Conservation (phyloP, 2,329 filamentous ascomycete species). For the Ceratocystis lukuohia region DNA sequence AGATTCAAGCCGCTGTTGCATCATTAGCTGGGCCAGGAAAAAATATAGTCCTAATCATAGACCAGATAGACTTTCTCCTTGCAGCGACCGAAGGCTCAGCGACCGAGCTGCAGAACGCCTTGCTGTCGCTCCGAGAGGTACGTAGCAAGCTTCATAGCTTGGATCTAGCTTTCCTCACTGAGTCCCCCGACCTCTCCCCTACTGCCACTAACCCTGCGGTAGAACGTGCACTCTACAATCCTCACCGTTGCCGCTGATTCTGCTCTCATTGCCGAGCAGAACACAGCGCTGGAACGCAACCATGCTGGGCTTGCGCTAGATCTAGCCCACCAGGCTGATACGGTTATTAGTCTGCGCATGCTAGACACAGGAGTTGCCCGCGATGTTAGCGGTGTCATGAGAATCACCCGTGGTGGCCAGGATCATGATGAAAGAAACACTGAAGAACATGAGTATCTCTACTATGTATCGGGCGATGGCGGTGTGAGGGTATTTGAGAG, state of each 20-base stretch:
- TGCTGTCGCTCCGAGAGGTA: constrained; percentile 52
- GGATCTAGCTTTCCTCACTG: constrained; percentile 25
- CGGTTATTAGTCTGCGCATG: constrained; percentile 57
- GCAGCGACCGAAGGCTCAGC: constrained; percentile 40
- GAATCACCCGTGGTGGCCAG: constrained; percentile 49
- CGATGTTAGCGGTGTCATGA: constrained; percentile 79
- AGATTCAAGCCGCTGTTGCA: constrained; percentile 30
- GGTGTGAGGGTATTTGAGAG: constrained; percentile 73
- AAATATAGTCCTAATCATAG: constrained; percentile 48
- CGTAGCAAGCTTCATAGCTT: constrained; percentile 23
- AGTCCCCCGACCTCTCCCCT: constrained; percentile 40
- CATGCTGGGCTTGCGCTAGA: constrained; percentile 58
- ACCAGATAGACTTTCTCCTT: constrained; percentile 52
- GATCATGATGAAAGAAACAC: constrained; percentile 24
- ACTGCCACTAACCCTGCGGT: constrained; percentile 16
- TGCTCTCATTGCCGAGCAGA: constrained; percentile 49
- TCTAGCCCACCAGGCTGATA: constrained; percentile 61
- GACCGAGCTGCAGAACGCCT: constrained; percentile 38
- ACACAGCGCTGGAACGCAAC: constrained; percentile 54
- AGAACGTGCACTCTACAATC: constrained; percentile 53
- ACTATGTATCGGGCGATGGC: constrained; percentile 67
- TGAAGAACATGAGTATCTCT: constrained; percentile 61
- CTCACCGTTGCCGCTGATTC: constrained; percentile 59
- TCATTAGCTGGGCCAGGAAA: constrained; percentile 24
- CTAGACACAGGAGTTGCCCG: constrained; percentile 79